Evolutionary conservation across 331 rosid species (phyloP), one percentile per base, ranked within the genome.

Genomic region (Acacia concinna): DNA sequence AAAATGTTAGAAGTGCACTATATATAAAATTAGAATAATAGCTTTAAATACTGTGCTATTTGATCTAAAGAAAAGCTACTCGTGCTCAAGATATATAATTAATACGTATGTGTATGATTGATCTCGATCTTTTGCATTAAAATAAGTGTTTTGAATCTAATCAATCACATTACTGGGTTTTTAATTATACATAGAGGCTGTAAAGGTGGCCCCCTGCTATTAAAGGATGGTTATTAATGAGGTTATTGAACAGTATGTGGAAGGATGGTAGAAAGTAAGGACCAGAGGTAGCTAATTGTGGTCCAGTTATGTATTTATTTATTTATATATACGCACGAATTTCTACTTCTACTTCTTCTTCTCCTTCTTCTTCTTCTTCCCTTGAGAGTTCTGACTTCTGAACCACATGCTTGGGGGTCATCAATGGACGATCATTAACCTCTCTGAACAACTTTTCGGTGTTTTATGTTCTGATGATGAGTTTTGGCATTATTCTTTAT

Each of bases 271-370:
- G 0, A 4, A 21, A 49, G 28, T 62, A 44, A 28, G 23, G 41
- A 64, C 69, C 70, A 60, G 38, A 41, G 71, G 68, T 44, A 75
- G 71, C 41, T 38, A 38, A 44, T 56, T 68, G 51, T 57, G 74
- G 74, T 71, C 57, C 74, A 6, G 18, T 9, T 37, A 78, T 69
- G 70, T 17, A 76, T 62, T 76, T 37, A 78, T 69, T 63, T 17
- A 76, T 62, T 76, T 38, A 38, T 38, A 8, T 60, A 71, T 12
- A 70, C 65, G 81, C 74, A 81, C 40, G 60, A 69, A 60, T 47
- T 25, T 11, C 37, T 81, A 20, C 35, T 44, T 69, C 40, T 27
- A 15, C 6, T 54, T 54, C 30, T 54, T 47, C 17, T 81, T 31
- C 35, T 44, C 60, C 40, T 81, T 31, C 35, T 44, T 69, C 40